These are phyloP conservation scores for Melaleuca alternifolia DNA, from an alignment of 345 rosid genomes.

Conservation along the genomic window DNA sequence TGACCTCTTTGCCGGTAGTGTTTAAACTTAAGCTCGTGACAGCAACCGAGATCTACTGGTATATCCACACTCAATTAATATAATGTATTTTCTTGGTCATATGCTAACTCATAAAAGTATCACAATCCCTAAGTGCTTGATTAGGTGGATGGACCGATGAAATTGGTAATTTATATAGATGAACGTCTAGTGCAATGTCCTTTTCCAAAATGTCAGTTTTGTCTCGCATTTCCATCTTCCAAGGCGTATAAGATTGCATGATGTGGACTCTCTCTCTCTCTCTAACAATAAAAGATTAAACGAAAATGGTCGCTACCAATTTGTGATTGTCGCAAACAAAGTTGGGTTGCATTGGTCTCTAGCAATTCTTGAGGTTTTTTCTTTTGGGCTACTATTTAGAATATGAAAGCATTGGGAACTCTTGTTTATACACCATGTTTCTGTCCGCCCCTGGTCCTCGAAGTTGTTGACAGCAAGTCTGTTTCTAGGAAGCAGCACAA, in stretches of 20 bases:
- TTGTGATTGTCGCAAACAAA: background rate
- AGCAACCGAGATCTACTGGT: background rate
- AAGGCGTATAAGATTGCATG: background rate
- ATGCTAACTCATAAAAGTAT: background rate
- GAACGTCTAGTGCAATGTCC: background rate
- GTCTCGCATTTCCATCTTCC: background rate
- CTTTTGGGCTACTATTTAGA: background rate
- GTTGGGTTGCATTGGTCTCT: background rate
- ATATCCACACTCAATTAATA: background rate
- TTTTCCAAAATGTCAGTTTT: background rate
- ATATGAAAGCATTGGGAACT: background rate
- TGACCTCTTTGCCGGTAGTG: background rate
- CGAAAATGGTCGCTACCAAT: background rate
- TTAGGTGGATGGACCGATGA: background rate
- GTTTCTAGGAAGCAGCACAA: background rate
- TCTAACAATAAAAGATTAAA: background rate
- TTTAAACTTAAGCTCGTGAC: background rate
- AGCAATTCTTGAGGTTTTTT: background rate
- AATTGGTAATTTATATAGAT: background rate
- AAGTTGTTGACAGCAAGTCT: background rate
- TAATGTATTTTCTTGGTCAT: background rate
- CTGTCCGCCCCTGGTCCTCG: background rate
- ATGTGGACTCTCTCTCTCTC: background rate
- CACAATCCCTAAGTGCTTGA: background rate
- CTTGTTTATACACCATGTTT: background rate